Evolutionary conservation across 495 filamentous ascomycete species (phyloP).

Genomic region (Penicillium ochrochloron): DNA sequence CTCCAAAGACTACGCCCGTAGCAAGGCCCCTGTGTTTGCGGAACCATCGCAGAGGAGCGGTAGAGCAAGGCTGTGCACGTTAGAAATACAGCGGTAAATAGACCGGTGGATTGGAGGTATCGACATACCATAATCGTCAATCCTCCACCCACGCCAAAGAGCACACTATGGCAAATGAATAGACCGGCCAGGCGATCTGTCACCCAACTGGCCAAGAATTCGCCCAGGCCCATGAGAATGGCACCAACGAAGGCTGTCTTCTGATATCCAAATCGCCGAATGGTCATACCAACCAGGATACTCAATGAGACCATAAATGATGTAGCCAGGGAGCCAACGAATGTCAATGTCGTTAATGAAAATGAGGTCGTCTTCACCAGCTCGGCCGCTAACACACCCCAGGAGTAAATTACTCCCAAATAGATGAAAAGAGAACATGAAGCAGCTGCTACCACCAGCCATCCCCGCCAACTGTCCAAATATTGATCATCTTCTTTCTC

Average conservation of each 20-base stretch:
- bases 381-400: constrained; percentile 15
- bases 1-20: constrained; percentile 16
- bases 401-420: constrained; percentile 18
- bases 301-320: constrained; percentile 13
- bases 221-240: constrained; percentile 18
- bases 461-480: constrained; percentile 17
- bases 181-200: constrained; percentile 11
- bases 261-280: constrained; percentile 10
- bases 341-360: constrained; percentile 18
- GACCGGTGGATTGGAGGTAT: background rate
- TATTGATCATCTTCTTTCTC: constrained; percentile 10
- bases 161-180: constrained; percentile 20
- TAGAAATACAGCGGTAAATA: background rate
- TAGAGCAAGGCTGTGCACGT: constrained; percentile 14
- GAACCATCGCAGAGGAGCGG: constrained; percentile 17
- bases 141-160: constrained; percentile 21
- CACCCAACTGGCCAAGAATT: constrained; percentile 20
- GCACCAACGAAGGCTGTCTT: constrained; percentile 15
- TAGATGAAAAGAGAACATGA: constrained; percentile 19
- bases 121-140: constrained; percentile 20
- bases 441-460: constrained; percentile 12
- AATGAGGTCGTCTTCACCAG: constrained; percentile 17
- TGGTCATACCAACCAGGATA: constrained; percentile 4
- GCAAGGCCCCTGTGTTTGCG: constrained; percentile 19
- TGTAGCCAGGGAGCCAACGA: constrained; percentile 18